phyloP scores from a whole-genome alignment of 2,329 filamentous ascomycete genomes.

The Alternaria hordeiaustralica region DNA sequence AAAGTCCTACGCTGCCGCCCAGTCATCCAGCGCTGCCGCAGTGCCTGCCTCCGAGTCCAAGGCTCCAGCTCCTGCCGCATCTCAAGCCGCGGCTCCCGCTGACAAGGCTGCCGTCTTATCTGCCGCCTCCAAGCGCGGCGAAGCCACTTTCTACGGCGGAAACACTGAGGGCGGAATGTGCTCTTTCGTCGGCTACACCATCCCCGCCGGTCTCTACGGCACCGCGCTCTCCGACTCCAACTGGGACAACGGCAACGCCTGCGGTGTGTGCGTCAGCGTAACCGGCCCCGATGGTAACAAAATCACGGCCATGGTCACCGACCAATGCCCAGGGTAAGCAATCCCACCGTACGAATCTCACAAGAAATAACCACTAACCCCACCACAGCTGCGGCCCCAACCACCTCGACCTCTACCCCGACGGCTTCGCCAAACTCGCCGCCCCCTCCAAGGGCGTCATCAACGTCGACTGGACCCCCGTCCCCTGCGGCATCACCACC shows the following conservation, averaged over 20 bases:
- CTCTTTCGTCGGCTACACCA: conserved; percentile 67
- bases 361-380: fast-evolving
- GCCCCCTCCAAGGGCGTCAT: conserved; percentile 57
- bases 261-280: conserved; percentile 68
- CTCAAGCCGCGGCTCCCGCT: background rate
- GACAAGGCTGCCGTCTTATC: background rate
- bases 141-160: conserved; percentile 48
- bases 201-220: conserved; percentile 65
- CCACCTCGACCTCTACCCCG: conserved; percentile 63
- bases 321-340: conserved; percentile 58
- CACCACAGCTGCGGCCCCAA: conserved; percentile 54
- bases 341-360: background rate
- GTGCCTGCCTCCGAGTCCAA: conserved; percentile 1
- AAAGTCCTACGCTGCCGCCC: background rate
- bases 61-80: background rate
- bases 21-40: background rate
- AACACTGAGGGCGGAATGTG: conserved; percentile 65
- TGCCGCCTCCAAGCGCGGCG: conserved; percentile 27
- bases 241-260: conserved; percentile 64
- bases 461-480: conserved; percentile 57
- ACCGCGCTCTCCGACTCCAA: conserved; percentile 66
- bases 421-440: conserved; percentile 59
- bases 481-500: conserved; percentile 59
- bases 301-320: conserved; percentile 70
- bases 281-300: conserved; percentile 63